Percentiles rank a stretch among this genome's conserved stretches.
Evolutionary conservation across 768 basidiomycete genomes (phyloP).

Genomic region (Boletellus sp.): DNA sequence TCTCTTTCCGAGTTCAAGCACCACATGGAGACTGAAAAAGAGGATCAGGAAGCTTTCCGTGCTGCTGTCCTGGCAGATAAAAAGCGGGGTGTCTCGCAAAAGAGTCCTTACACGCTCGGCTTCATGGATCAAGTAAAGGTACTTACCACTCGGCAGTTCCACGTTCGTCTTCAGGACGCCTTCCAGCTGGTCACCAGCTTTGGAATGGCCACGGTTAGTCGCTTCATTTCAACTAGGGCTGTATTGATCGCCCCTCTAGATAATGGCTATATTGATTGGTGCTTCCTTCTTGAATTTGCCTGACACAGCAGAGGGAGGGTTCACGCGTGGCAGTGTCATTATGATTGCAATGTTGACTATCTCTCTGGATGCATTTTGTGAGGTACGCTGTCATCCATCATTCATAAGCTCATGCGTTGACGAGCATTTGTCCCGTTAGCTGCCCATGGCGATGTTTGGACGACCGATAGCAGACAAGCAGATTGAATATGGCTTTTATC

Average conservation of each 20-base stretch:
- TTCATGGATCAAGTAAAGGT: conserved; percentile 72
- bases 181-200: conserved; percentile 77
- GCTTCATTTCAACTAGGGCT: background rate
- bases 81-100: conserved; percentile 69
- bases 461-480: conserved; percentile 73
- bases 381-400: conserved; percentile 37
- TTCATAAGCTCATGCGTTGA: background rate
- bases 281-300: conserved; percentile 74
- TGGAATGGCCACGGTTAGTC: conserved; percentile 52
- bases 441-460: conserved; percentile 76
- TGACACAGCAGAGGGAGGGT: conserved; percentile 71
- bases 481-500: conserved; percentile 62
- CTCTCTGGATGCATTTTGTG: conserved; percentile 69
- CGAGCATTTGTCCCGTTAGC: conserved; percentile 30
- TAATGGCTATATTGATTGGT: conserved; percentile 57
- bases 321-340: conserved; percentile 82
- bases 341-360: conserved; percentile 67
- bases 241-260: conserved; percentile 5
- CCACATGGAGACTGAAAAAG: conserved; percentile 54
- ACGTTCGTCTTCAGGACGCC: conserved; percentile 66
- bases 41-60: conserved; percentile 74
- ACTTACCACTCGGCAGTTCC: conserved; percentile 70
- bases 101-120: conserved; percentile 80
- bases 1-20: conserved; percentile 52
- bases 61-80: conserved; percentile 74